Percentiles rank a stretch among this genome's conserved stretches.
Evolutionary conservation across 2,329 filamentous ascomycete genomes (phyloP).

Genomic region (Hymenoscyphus fraxineus): DNA sequence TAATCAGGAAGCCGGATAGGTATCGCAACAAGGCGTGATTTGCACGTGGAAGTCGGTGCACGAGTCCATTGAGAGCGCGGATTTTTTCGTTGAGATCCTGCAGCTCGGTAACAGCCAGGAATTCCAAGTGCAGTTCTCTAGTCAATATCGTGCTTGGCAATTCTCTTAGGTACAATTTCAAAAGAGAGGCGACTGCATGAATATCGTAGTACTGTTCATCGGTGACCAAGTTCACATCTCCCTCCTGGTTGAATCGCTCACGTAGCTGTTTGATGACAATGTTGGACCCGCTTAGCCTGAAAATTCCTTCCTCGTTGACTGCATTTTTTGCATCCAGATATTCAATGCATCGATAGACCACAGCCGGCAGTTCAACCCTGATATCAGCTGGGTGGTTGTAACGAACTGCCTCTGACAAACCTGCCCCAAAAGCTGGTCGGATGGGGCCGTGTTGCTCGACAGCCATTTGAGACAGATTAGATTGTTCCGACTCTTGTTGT

Average conservation of each 20-base stretch:
- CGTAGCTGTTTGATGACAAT: slow-evolving; percentile 86
- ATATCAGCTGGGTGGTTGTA: slow-evolving; percentile 71
- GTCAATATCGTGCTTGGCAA: slow-evolving; percentile 89
- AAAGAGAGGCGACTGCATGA: slow-evolving; percentile 86
- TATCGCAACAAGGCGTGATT: slow-evolving; percentile 82
- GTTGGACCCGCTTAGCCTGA: slow-evolving; percentile 95
- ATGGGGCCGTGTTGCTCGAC: slow-evolving; percentile 50
- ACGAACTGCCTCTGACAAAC: slow-evolving; percentile 80
- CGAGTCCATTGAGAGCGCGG: slow-evolving; percentile 68
- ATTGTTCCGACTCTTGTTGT: slow-evolving; percentile 47
- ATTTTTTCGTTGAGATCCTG: slow-evolving; percentile 73
- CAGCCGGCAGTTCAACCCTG: slow-evolving; percentile 76
- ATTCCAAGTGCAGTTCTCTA: slow-evolving; percentile 83
- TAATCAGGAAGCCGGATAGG: slow-evolving; percentile 82
- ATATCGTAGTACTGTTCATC: slow-evolving; percentile 91
- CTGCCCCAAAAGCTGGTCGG: slow-evolving; percentile 77
- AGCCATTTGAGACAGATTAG: slow-evolving; percentile 40
- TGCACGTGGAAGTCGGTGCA: slow-evolving; percentile 72
- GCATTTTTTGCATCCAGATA: slow-evolving; percentile 84
- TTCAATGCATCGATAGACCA: slow-evolving; percentile 93
- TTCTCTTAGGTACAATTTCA: slow-evolving; percentile 92
- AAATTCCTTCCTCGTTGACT: slow-evolving; percentile 86
- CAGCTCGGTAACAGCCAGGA: slow-evolving; percentile 79
- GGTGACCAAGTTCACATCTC: slow-evolving; percentile 80
- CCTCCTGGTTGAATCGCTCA: slow-evolving; percentile 89